Evolutionary conservation across 768 basidiomycete species (phyloP), one percentile per base, ranked within the genome.

Genomic region (Boletus tylopilopsis): DNA sequence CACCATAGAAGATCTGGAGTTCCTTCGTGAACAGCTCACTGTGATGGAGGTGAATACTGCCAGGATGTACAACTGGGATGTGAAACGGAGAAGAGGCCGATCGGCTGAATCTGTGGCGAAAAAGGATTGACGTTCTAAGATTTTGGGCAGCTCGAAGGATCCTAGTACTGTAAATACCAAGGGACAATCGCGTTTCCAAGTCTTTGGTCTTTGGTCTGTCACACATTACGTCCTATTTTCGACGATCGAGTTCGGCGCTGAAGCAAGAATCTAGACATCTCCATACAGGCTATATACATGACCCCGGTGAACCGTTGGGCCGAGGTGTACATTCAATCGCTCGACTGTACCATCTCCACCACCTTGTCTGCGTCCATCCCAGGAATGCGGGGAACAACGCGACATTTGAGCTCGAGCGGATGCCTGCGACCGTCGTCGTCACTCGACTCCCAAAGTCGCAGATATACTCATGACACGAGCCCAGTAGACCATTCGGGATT

Each of bases 11-110:
- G 96, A 98, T 65, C 74, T 96, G 19, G 93, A 94, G 63, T 99
- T 90, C 65, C 69, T 98, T 51, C 76, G 92, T 44, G 96, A 98
- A 63, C 96, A 99, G 67, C 76, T 94, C 45, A 98, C 96, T 5
- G 81, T 96, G 10, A 96, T 97, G 90, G 94, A 99, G 64, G 83
- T 84, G 33, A 98, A 98, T 64, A 94, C 90, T 12, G 95, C 95
- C 6, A 76, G 95, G 32, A 86, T 95, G 45, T 97, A 95, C 65
- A 99, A 98, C 64, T 94, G 89, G 87, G 93, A 95, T 64, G 92
- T 95, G 24, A 91, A 90, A 64, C 71, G 85, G 56, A 74, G 92
- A 65, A 71, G 90, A 65, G 85, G 85, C 40, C 68, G 68, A 57
- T 68, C 70, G 57, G 62, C 61, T 44, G 74, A 71, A 44, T 52